Base-by-base conservation (phyloP, 1,284 basidiomycete species). In the Neolentinus lepideus region DNA sequence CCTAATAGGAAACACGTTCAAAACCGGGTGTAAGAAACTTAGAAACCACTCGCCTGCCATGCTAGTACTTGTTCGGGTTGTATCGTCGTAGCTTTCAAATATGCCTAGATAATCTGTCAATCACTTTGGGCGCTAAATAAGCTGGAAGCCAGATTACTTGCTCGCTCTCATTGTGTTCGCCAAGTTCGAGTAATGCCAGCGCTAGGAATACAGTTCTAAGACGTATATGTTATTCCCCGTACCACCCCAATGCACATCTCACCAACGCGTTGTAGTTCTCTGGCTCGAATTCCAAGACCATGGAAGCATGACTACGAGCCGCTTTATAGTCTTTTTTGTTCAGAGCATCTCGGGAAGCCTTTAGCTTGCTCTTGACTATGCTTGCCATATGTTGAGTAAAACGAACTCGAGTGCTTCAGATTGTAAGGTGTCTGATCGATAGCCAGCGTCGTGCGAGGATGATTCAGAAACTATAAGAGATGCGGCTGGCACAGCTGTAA, bases 221-320 rank as follows among this genome's bases (percentile, higher is more conserved):
- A 29, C 11, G 8, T 21, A 29, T 25, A 26, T 25, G 8, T 4
- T 21, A 21, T 21, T 50, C 8, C 47, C 8, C 8, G 4, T 21
- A 50, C n/a, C n/a, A 16, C 38, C 6, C 12, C 16, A 6, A n/a
- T 16, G 8, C 38, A n/a, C 16, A 8, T 26, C 16, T 38, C 50
- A 76, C 88, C 66, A 67, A 94, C 91, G 86, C 89, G 62, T 87
- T 85, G 62, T 92, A 91, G 65, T 89, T 90, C 48, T 83, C 80
- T 2, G 87, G 77, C 57, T 92, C 90, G 62, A 83, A 85, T 46
- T 88, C 84, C 35, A 90, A 71, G 14, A 83, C 83, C 57, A 84
- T 78, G 22, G 76, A 69, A 11, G 85, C 82, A 26, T 85, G 79
- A 59, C 83, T 78, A 59, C 81, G 84, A 6, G 92, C 93, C n/a